Base-by-base conservation (phyloP, 306 rosid genomes). In the Comarum palustre region DNA sequence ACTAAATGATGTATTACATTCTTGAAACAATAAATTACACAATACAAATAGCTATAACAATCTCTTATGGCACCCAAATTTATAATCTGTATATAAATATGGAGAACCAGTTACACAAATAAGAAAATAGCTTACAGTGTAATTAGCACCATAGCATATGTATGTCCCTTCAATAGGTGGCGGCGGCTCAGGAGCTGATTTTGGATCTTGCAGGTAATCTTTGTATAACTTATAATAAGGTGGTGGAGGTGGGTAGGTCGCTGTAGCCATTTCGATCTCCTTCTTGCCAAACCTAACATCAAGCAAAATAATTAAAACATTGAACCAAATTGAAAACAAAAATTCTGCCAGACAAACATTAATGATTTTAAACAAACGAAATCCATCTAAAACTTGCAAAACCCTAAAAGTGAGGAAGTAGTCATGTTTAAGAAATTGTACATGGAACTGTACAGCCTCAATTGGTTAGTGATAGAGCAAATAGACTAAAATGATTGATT, bases 211-310 rank as follows among this genome's bases (percentile, higher is more conserved):
- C 46, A 68, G 73, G 85, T 86, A 93, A 82, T 93, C 92, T 80
- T 89, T 90, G 89, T 90, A 90, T 75, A 93, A 96, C 76, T 84
- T 88, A 76, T 93, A 93, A 78, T 51, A 93, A 0, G 97, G 98
- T 2, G 98, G 96, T 4, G 97, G 98, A 34, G 98, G 97, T 0
- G 97, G 98, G 75, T 87, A 93, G 9, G 96, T 83, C 65, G 98
- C 93, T 13, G 93, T 87, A 17, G 98, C 97, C 97, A 93, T 93
- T 15, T 63, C 72, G 45, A 69, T 66, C 32, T 25, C 68, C 66
- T 77, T 63, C 32, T 4, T 29, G 52, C 48, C 63, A 72, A 63
- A 60, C 60, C 83, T 70, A 43, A 67, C 15, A 78, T 43, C 68
- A 34, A 77, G 48, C 42, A 50, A 77, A 32, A 20, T 19, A 38